Evolutionary conservation across 2,329 filamentous ascomycete species (phyloP).

Genomic region (Dendrostoma leiphaemia): DNA sequence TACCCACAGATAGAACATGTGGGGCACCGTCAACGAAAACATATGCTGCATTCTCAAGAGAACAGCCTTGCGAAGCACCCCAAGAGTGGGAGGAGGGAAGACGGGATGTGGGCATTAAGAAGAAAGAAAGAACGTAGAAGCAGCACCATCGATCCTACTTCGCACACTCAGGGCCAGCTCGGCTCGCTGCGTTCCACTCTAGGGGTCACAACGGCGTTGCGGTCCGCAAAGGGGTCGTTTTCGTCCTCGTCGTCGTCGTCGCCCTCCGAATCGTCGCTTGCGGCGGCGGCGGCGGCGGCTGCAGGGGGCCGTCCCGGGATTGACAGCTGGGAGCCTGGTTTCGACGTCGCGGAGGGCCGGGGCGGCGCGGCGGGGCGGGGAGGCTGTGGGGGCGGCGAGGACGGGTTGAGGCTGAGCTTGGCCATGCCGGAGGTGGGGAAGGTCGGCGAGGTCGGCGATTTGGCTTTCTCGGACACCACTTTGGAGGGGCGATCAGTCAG

Average conservation of each 20-base stretch:
- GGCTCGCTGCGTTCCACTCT: slow-evolving; percentile 37
- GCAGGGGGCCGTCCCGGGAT: slow-evolving; percentile 32
- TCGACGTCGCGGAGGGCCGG: slow-evolving; percentile 42
- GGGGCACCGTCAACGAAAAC: neutral
- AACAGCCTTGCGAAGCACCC: no score
- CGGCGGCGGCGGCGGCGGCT: slow-evolving; percentile 35
- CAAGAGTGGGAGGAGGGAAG: neutral
- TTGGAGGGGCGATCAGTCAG: neutral
- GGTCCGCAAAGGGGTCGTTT: slow-evolving; percentile 85
- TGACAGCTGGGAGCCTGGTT: slow-evolving; percentile 50
- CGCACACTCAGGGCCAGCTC: slow-evolving; percentile 27
- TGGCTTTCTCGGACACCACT: slow-evolving; percentile 55
- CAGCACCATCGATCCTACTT: neutral
- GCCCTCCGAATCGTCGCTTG: slow-evolving; percentile 47
- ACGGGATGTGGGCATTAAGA: no score
- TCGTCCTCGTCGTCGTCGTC: slow-evolving; percentile 70
- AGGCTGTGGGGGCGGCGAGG: slow-evolving; percentile 33
- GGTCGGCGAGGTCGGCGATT: slow-evolving; percentile 44
- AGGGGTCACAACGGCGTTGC: slow-evolving; percentile 60
- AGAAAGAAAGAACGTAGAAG: neutral
- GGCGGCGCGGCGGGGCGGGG: slow-evolving; percentile 46
- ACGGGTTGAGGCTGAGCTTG: slow-evolving; percentile 39
- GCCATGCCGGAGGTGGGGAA: slow-evolving; percentile 42
- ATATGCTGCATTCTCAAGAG: no score
- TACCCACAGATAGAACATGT: neutral